These are phyloP conservation scores for Cynanchum wilfordii DNA, from an alignment of 257 asterid species.

Conservation along the genomic window DNA sequence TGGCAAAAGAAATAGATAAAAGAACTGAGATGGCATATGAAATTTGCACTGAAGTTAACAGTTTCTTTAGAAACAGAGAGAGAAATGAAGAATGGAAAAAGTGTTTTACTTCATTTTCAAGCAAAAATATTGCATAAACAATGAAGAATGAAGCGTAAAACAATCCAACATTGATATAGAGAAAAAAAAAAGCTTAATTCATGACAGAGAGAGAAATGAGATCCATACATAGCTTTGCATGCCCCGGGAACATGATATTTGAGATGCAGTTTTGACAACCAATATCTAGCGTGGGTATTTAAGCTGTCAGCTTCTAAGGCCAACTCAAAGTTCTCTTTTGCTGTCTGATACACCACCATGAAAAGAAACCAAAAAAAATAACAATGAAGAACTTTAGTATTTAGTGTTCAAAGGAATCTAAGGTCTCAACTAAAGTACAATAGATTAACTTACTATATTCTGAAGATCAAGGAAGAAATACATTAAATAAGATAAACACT, in stretches of 20 bases:
- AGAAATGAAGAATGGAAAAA: no score
- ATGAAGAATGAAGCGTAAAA: not conserved
- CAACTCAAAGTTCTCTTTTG: conserved; percentile 85
- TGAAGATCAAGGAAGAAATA: not conserved
- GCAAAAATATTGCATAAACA: conserved; percentile 1
- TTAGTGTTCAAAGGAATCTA: not conserved
- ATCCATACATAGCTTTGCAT: conserved; percentile 68
- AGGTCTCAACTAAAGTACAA: not conserved
- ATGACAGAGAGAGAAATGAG: conserved; percentile 1
- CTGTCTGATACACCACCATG: conserved; percentile 45
- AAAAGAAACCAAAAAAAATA: conserved; percentile 13
- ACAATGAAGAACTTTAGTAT: not conserved
- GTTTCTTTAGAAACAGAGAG: not conserved
- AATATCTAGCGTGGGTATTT: conserved; percentile 87
- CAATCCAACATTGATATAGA: no score
- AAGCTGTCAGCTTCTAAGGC: conserved; percentile 91
- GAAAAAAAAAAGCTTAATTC: not conserved
- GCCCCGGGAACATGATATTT: conserved; percentile 94
- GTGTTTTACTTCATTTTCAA: not conserved
- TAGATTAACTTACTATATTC: not conserved
- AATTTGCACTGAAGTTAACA: not conserved
- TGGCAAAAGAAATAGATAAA: not conserved
- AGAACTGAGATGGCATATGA: not conserved
- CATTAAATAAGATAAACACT: not conserved
- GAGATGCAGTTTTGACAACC: conserved; percentile 82